Percentiles rank a stretch among this genome's conserved stretches.
These are phyloP conservation scores for Aureobasidium sp. DNA, from an alignment of 2,329 filamentous ascomycete species.

Conservation along the genomic window DNA sequence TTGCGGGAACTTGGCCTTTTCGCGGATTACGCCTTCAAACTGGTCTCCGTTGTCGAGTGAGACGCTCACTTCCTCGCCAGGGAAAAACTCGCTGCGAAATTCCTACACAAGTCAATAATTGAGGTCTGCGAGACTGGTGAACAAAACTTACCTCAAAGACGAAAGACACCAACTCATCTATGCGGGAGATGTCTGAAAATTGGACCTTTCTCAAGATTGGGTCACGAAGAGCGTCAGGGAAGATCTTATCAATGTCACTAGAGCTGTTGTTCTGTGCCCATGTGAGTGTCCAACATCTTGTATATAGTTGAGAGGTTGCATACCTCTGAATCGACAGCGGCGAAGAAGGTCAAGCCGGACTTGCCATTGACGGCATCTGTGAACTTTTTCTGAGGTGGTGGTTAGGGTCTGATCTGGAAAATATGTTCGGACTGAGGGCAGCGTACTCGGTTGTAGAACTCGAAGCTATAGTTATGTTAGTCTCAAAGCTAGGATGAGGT, in stretches of 20 bases:
- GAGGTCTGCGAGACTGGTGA: neutral
- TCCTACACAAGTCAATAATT: slow-evolving; percentile 37
- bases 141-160: slow-evolving; percentile 49
- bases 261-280: slow-evolving; percentile 52
- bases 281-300: slow-evolving; percentile 19
- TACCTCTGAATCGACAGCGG: slow-evolving; percentile 55
- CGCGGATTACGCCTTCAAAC: slow-evolving; percentile 67
- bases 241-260: slow-evolving; percentile 81
- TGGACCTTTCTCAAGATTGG: slow-evolving; percentile 87
- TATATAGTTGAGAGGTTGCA: slow-evolving; percentile 17
- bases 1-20: slow-evolving; percentile 71
- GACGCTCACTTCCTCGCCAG: slow-evolving; percentile 75
- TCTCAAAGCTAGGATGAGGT: neutral
- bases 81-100: slow-evolving; percentile 86
- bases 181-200: slow-evolving; percentile 79
- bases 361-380: slow-evolving; percentile 95
- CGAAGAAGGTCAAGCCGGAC: slow-evolving; percentile 84
- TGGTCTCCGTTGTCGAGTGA: slow-evolving; percentile 62
- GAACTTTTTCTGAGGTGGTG: slow-evolving; percentile 63
- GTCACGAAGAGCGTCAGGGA: slow-evolving; percentile 84
- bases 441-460: slow-evolving; percentile 84
- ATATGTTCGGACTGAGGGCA: slow-evolving; percentile 2
- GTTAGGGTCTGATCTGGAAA: slow-evolving; percentile 19
- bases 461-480: slow-evolving; percentile 53
- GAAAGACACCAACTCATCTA: slow-evolving; percentile 65